phyloP scores from a whole-genome alignment of 805 yeast species.

The Zygoascus biomembranicola region DNA sequence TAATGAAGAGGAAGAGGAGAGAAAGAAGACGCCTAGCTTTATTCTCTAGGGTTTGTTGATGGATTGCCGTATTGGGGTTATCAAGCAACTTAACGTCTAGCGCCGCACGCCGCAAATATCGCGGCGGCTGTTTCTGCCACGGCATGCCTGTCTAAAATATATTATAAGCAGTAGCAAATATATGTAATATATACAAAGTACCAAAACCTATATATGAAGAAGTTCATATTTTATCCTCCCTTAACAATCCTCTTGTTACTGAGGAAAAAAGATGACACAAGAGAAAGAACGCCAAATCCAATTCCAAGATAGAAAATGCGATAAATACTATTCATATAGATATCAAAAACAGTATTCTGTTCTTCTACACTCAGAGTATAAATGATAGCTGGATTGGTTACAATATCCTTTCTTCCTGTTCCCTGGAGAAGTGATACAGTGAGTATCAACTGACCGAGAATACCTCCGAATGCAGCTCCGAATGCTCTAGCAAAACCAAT shows the following conservation, averaged over 20 bases:
- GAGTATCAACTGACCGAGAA: not conserved
- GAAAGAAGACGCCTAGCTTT: not conserved
- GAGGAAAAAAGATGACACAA: not conserved
- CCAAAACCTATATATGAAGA: too few relatives aligned
- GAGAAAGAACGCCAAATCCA: not conserved
- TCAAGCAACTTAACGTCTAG: too few relatives aligned
- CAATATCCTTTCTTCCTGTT: not conserved
- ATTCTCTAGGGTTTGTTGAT: not conserved
- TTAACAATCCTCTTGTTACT: not conserved
- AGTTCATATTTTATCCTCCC: too few relatives aligned
- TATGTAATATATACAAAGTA: too few relatives aligned
- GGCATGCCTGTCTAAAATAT: too few relatives aligned
- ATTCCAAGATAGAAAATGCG: not conserved
- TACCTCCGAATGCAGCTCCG: not conserved
- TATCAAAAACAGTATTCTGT: not conserved
- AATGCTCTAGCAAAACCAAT: not conserved
- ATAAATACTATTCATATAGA: not conserved
- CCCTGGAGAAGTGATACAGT: too few relatives aligned
- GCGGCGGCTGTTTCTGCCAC: too few relatives aligned
- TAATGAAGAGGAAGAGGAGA: not conserved
- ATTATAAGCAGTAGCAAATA: too few relatives aligned
- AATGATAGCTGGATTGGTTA: not conserved
- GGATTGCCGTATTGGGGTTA: not conserved
- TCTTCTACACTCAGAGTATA: not conserved
- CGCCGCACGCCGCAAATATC: too few relatives aligned